Base-by-base conservation (phyloP, 352 stramenopile species). In the Globisporangium perplexum region DNA sequence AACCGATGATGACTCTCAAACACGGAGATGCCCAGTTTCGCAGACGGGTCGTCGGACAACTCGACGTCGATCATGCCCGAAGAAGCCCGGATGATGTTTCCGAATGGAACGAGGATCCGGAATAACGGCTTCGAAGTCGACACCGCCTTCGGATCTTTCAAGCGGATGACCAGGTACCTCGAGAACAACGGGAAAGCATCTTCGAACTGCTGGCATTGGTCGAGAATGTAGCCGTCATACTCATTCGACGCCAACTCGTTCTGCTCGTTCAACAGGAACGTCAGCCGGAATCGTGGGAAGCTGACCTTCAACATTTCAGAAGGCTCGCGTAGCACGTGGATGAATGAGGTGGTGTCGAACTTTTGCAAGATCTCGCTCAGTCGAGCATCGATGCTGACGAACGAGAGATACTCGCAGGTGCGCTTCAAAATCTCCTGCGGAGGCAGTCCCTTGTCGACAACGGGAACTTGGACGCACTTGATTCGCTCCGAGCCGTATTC, bases 171-270 rank as follows among this genome's bases (percentile, higher is more conserved):
- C 1, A 84, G 31, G 30, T 84, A 84, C 1, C 60, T 69, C 7
- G 35, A 39, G 15, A 84, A 83, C 4, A 65, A 57, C 10, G 60
- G 59, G 4, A 84, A 53, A 18, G 71, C 67, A 7, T 72, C 71
- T 12, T 59, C 57, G 5, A 83, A 68, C 26, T 80, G 69, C 54
- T 85, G 72, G 5, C 50, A 48, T 6, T 23, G 18, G 11, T 57
- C 54, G 35, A 88, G 59, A 1, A 66, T 8, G 18, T 76, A 86
- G 0, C 72, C 74, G 12, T 68, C 59, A 44, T 80, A 68, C 24
- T 80, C 63, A 10, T 58, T 33, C 1, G 72, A 83, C 10, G 50
- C 47, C 0, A 83, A 47, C 4, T 65, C 39, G 12, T 43, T 38
- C 5, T 35, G 7, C 1, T 38, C 20, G 17, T 73, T 57, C 5